Conservation (phyloP, 139 green algal species). For the Chlorella vulgaris region DNA sequence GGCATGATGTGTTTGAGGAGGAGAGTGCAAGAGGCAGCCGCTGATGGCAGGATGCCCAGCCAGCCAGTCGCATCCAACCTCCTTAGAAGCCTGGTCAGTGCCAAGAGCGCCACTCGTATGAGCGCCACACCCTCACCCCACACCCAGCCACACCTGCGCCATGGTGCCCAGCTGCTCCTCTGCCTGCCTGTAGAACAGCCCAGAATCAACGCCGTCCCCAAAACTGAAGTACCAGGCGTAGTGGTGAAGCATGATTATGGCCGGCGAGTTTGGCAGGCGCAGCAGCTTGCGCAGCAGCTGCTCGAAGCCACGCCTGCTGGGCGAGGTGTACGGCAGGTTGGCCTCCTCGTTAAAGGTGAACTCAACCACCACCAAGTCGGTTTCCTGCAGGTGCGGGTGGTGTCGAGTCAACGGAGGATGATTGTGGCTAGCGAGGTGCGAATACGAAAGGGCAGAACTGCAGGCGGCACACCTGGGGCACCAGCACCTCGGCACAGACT, state of each 20-base stretch:
- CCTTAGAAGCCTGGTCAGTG: no score
- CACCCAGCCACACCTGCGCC: slow-evolving; percentile 32
- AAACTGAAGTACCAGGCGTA: slow-evolving; percentile 13
- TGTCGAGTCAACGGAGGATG: no score
- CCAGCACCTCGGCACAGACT: not conserved
- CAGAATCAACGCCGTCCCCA: not conserved
- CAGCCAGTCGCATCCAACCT: no score
- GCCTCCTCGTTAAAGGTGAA: slow-evolving; percentile 12
- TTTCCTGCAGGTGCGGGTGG: not conserved
- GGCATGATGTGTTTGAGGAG: no score
- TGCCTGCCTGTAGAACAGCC: slow-evolving; percentile 1
- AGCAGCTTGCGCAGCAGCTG: slow-evolving; percentile 22
- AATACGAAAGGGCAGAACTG: not conserved
- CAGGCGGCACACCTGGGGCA: slow-evolving; percentile 1
- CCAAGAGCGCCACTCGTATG: no score
- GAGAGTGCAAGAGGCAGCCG: no score
- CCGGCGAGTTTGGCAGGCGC: slow-evolving; percentile 1
- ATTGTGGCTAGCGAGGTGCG: no score
- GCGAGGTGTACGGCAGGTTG: not conserved
- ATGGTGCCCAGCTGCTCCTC: slow-evolving; percentile 1
- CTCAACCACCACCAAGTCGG: slow-evolving; percentile 4
- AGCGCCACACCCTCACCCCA: no score
- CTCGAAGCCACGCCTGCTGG: not conserved
- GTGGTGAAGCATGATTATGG: slow-evolving; percentile 20
- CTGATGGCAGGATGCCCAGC: no score